Evolutionary conservation across 352 stramenopile genomes (phyloP), one percentile per base, ranked within the genome.

Genomic region (Thalassiosira exigua): DNA sequence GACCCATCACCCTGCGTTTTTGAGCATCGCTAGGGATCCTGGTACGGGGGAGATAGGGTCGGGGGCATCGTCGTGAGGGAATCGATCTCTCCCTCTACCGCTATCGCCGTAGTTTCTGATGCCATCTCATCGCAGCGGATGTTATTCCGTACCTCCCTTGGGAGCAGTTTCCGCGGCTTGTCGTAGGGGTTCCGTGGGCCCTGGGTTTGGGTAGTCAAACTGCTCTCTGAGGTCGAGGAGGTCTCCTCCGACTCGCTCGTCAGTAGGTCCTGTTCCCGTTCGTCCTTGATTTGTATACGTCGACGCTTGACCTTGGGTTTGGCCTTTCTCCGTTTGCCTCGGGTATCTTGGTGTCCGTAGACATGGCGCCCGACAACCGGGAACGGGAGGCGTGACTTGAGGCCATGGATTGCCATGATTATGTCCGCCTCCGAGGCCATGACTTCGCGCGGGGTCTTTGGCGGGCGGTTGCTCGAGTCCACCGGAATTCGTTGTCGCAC

Each of bases 401-500:
- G 21, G 11, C 41, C n/a, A 22, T 72, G 69, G 0, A 71, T 69
- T 46, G 59, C 60, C 4, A 79, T 33, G 1, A 79, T 1, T 1
- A 79, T 39, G n/a, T 79, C 69, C 7, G 32, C 69, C 17, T 77
- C 57, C 0, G 50, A 2, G 12, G 14, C 1, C 2, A 70, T 26
- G 22, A 19, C 22, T 3, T 5, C 11, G 0, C 0, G 0, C 22
- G 17, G 1, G 14, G 0, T 17, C 30, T 11, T 1, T 44, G 22
- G 11, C 57, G 64, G 9, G 9, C 39, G 2, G 1, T 50, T 0
- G 57, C 44, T n/a, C n/a, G n/a, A n/a, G n/a, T n/a, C n/a, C n/a
- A n/a, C n/a, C n/a, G n/a, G n/a, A n/a, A n/a, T 21, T 72, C 17
- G 44, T 79, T 79, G 17, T 79, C 51, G 21, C 59, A 72, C 58